These are phyloP conservation scores for Phytophthora ramorum DNA, from an alignment of 352 stramenopile genomes.

Conservation along the genomic window DNA sequence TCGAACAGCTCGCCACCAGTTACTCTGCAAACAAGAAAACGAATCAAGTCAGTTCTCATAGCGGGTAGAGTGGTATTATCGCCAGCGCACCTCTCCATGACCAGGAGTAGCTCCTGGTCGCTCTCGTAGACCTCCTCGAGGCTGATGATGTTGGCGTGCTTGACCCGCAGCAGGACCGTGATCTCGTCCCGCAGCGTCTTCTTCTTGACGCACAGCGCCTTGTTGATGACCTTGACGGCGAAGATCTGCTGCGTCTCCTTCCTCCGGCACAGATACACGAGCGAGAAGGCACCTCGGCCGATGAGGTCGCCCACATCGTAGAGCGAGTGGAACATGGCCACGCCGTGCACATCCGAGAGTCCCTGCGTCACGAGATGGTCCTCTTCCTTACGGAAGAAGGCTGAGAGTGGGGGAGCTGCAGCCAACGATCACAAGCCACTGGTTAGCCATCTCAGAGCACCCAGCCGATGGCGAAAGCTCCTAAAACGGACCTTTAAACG, in stretches of 20 bases:
- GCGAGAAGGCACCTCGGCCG: constrained; percentile 80
- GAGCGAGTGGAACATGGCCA: constrained; percentile 90
- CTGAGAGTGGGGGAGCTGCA: constrained; percentile 80
- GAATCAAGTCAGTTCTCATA: not conserved
- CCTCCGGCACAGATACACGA: constrained; percentile 84
- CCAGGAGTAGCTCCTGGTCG: constrained; percentile 86
- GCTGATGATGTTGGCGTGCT: constrained; percentile 90
- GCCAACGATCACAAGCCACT: constrained; percentile 2
- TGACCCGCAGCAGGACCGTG: constrained; percentile 83
- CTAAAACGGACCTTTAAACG: constrained; percentile 68
- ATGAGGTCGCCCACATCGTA: constrained; percentile 90
- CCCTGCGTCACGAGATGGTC: constrained; percentile 85
- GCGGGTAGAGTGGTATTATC: not conserved
- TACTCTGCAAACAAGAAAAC: constrained; percentile 46
- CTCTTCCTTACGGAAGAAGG: constrained; percentile 90
- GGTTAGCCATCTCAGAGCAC: not conserved
- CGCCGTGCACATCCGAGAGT: constrained; percentile 79
- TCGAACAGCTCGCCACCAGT: constrained; percentile 88
- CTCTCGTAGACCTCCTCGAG: constrained; percentile 89
- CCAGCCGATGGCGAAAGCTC: too few relatives aligned
- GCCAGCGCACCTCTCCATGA: constrained; percentile 81
- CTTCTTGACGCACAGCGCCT: constrained; percentile 87
- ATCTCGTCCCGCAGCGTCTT: constrained; percentile 90
- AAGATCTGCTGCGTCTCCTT: constrained; percentile 87
- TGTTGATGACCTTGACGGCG: constrained; percentile 91